Evolutionary conservation across 106 monocot genomes (phyloP), one percentile per base, ranked within the genome.

Genomic region (Dactylorhiza incarnata): DNA sequence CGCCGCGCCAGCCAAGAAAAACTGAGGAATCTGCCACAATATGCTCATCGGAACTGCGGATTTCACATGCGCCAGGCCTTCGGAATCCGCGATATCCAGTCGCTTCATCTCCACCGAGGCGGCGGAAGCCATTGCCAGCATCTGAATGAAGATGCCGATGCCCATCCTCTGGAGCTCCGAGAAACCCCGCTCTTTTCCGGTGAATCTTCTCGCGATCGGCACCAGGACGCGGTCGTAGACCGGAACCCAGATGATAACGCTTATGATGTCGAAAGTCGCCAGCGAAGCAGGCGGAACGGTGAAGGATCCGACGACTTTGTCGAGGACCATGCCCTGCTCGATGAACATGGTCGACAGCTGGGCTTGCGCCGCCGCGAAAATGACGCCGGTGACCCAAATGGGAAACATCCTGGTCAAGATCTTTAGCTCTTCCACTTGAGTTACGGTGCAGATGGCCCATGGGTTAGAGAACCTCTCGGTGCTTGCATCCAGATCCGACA

Each of bases 361-460:
- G 22, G 86, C 83, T 55, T 84, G 82, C 0, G 88, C 85, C 0
- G 85, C 85, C 1, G 81, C 78, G 79, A 88, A 91, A 4, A 84
- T 63, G 48, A 90, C 85, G 49, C 82, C 73, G 0, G 90, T 83
- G 17, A 79, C 87, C 85, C 85, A 90, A 15, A 90, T 81, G 10
- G 90, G 87, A 53, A 90, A 85, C 87, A 90, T 87, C 43, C 90
- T 74, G 6, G 83, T 52, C 17, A 91, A 77, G 54, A 91, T 88
- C 77, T 91, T 91, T 12, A 91, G 68, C 78, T 91, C 91, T 51
- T 91, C 91, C 5, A 91, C 91, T 53, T 91, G 91, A 1, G 91
- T 91, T 20, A 91, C 79, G 0, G 91, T 91, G 68, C 87, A 87
- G 5, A 91, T 79, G 49, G 56, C 83, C 91, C 91, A 91, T 9